Conservation (phyloP, 169 alveolate species). For the Plasmodium relictum region DNA sequence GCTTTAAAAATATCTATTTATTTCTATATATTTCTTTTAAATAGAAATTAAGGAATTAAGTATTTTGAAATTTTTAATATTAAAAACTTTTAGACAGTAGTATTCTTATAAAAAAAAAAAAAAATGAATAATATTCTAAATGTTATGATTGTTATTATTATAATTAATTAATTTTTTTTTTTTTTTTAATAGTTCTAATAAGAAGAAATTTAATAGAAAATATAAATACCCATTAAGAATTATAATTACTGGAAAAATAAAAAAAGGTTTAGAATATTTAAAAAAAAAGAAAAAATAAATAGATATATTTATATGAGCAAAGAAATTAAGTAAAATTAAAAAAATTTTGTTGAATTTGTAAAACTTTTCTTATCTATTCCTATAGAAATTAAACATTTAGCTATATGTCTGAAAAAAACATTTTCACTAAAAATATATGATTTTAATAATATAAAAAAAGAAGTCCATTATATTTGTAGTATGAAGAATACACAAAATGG, state of each 20-base stretch:
- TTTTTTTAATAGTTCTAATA: conserved; percentile 6
- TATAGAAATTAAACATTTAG: conserved; percentile 32
- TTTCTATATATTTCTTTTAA: background rate
- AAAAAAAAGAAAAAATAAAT: background rate
- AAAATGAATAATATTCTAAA: too few relatives aligned
- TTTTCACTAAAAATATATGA: conserved; percentile 42
- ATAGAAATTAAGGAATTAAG: conserved; percentile 50
- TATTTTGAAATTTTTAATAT: conserved; percentile 40
- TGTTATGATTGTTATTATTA: too few relatives aligned
- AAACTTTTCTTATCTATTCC: background rate
- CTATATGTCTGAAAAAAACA: conserved; percentile 31
- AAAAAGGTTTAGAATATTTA: conserved; percentile 30
- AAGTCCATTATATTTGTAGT: conserved; percentile 16
- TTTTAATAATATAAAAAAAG: conserved; percentile 35
- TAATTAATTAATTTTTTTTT: conserved; percentile 4
- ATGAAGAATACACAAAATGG: conserved; percentile 9
- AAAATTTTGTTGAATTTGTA: background rate
- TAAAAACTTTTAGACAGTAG: conserved; percentile 43
- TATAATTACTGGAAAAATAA: conserved; percentile 70
- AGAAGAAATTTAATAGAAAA: conserved; percentile 4
- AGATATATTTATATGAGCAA: background rate
- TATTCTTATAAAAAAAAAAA: background rate
- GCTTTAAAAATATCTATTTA: background rate
- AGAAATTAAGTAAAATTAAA: background rate
- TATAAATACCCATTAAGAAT: conserved; percentile 35